Evolutionary conservation across 495 filamentous ascomycete species (phyloP).

Genomic region (Cairneyella variabilis): DNA sequence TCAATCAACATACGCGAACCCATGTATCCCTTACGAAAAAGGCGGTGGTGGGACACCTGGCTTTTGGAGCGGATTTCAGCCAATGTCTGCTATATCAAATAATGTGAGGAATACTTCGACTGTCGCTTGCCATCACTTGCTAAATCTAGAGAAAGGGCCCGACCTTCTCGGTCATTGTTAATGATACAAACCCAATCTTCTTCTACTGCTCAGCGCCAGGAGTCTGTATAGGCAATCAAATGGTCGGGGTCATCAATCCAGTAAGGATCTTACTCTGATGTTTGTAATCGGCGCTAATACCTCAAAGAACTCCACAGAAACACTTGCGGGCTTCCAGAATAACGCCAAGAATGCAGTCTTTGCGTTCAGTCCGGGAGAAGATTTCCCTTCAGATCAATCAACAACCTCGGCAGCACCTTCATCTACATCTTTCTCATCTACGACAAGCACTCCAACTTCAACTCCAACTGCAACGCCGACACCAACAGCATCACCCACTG

Average conservation of each 20-base stretch:
- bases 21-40: conserved; percentile 58
- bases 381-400: conserved; percentile 19
- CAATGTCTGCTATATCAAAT: conserved; percentile 28
- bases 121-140: not conserved
- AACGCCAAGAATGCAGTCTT: conserved; percentile 11
- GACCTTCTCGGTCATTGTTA: conserved; percentile 45
- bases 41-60: conserved; percentile 35
- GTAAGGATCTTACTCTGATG: conserved; percentile 1
- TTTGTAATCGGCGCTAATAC: not conserved
- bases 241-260: conserved; percentile 50
- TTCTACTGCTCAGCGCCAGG: conserved; percentile 54
- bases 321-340: conserved; percentile 7
- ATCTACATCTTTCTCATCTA: not conserved
- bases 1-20: conserved; percentile 46
- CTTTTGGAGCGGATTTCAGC: conserved; percentile 44
- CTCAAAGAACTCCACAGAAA: conserved; percentile 22
- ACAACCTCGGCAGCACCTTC: no score
- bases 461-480: not conserved
- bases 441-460: not conserved
- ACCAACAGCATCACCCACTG: not conserved
- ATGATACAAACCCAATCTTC: conserved; percentile 55
- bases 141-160: conserved; percentile 33
- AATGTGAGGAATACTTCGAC: conserved; percentile 27
- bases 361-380: conserved; percentile 13
- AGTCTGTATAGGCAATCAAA: conserved; percentile 36